A percentile compares a stretch with the other conserved stretches of the same genome.
Evolutionary conservation across 345 rosid genomes (phyloP).

Genomic region (Boechera divaricarpa): DNA sequence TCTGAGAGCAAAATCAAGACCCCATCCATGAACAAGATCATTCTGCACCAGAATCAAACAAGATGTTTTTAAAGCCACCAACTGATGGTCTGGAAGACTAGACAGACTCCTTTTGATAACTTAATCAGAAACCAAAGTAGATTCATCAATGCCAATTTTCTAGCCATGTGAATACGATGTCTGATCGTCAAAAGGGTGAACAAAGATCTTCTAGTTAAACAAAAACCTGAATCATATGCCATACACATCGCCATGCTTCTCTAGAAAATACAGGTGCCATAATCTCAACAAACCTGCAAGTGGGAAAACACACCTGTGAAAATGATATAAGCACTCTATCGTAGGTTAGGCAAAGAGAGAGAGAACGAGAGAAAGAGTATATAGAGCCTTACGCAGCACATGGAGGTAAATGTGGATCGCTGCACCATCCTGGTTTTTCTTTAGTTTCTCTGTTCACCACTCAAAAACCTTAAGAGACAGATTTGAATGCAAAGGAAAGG

Average conservation of each 20-base stretch:
- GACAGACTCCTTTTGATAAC: background rate
- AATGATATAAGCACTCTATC: slow-evolving; percentile 1
- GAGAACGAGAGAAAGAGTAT: background rate
- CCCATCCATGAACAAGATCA: slow-evolving; percentile 99
- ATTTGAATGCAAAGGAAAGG: background rate
- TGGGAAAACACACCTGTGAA: slow-evolving; percentile 17
- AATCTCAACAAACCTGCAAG: slow-evolving; percentile 92
- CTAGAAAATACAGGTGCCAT: slow-evolving; percentile 97
- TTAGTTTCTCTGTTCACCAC: slow-evolving; percentile 61
- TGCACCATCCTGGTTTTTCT: slow-evolving; percentile 94
- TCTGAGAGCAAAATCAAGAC: slow-evolving; percentile 94
- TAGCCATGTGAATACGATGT: slow-evolving; percentile 7
- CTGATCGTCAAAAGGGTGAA: slow-evolving; percentile 2
- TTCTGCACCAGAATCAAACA: slow-evolving; percentile 58
- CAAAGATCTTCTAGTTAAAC: slow-evolving; percentile 29
- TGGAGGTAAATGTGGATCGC: slow-evolving; percentile 88
- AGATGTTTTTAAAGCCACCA: background rate
- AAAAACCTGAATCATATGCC: slow-evolving; percentile 95
- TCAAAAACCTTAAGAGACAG: slow-evolving; percentile 21
- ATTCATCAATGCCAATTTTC: background rate
- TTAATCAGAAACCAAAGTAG: background rate
- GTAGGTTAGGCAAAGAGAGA: slow-evolving; percentile 6
- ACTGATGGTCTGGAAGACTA: slow-evolving; percentile 17
- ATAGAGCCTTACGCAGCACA: slow-evolving; percentile 78
- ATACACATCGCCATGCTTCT: slow-evolving; percentile 96